Percentiles rank a stretch among this genome's conserved stretches.
These are phyloP conservation scores for Colletotrichum endophyticum DNA, from an alignment of 2,329 filamentous ascomycete species.

Conservation along the genomic window DNA sequence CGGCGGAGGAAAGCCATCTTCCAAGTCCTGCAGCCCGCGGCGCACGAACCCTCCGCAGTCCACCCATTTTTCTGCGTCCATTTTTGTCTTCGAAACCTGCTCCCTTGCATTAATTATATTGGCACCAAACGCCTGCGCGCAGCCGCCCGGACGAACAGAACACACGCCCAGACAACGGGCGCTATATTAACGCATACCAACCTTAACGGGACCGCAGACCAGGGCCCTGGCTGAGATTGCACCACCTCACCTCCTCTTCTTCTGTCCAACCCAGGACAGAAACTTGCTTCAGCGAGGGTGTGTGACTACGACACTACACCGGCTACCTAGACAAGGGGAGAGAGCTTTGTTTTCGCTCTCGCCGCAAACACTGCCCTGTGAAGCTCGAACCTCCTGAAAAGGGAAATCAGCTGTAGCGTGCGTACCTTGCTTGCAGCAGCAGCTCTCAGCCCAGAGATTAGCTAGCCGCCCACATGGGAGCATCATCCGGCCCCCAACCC, in stretches of 20 bases:
- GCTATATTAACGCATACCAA: slow-evolving; percentile 2
- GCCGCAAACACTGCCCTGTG: background rate
- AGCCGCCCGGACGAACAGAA: background rate
- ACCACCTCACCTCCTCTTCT: background rate
- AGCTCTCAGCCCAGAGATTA: background rate
- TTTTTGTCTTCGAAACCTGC: background rate
- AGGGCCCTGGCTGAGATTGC: background rate
- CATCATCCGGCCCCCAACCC: slow-evolving; percentile 4
- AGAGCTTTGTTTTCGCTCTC: background rate
- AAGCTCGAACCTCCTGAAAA: background rate
- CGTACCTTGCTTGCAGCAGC: background rate
- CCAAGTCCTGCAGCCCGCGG: background rate
- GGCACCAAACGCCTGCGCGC: background rate
- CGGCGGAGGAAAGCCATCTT: background rate
- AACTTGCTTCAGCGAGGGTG: background rate
- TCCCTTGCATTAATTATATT: background rate
- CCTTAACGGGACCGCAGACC: slow-evolving; percentile 14
- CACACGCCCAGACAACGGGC: background rate
- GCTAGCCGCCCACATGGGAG: background rate
- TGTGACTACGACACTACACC: background rate
- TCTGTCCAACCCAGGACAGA: background rate
- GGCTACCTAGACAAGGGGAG: background rate
- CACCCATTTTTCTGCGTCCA: background rate
- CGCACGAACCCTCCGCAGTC: background rate
- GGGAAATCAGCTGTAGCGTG: background rate